phyloP scores from a whole-genome alignment of 1,139 yeast genomes.

The Geotrichum cucujoidarum region DNA sequence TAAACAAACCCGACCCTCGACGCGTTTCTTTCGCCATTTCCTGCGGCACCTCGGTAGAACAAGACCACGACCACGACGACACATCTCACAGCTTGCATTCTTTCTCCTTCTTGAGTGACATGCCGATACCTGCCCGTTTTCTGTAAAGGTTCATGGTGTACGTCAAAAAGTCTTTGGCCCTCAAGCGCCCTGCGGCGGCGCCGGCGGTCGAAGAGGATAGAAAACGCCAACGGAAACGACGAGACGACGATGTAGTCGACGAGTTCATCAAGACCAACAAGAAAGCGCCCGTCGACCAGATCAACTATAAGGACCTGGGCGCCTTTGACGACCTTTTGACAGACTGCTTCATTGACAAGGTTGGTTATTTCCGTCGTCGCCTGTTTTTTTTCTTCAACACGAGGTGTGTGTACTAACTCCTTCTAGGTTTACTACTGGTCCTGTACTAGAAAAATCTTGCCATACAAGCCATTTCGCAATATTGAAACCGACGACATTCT shows the following conservation, averaged over 20 bases:
- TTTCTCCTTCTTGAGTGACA: too few species aligned
- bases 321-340: constrained; percentile 45
- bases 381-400: background rate
- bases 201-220: constrained; percentile 4
- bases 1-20: too few species aligned
- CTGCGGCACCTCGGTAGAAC: too few species aligned
- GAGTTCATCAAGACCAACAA: constrained; percentile 18
- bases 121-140: too few species aligned
- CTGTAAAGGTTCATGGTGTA: constrained; percentile 5
- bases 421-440: constrained; percentile 31
- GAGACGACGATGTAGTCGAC: constrained; percentile 14
- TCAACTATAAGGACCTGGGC: constrained; percentile 47
- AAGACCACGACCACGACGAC: too few species aligned
- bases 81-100: too few species aligned
- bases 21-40: too few species aligned
- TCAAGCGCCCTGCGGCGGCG: background rate
- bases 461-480: constrained; percentile 30
- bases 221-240: constrained; percentile 12
- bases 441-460: constrained; percentile 36
- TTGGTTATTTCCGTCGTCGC: constrained; percentile 10
- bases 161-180: background rate
- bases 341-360: constrained; percentile 37
- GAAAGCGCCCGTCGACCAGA: constrained; percentile 18
- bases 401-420: background rate
- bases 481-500: constrained; percentile 26